phyloP scores from a whole-genome alignment of 495 filamentous ascomycete species.

The Penicillium canescens region DNA sequence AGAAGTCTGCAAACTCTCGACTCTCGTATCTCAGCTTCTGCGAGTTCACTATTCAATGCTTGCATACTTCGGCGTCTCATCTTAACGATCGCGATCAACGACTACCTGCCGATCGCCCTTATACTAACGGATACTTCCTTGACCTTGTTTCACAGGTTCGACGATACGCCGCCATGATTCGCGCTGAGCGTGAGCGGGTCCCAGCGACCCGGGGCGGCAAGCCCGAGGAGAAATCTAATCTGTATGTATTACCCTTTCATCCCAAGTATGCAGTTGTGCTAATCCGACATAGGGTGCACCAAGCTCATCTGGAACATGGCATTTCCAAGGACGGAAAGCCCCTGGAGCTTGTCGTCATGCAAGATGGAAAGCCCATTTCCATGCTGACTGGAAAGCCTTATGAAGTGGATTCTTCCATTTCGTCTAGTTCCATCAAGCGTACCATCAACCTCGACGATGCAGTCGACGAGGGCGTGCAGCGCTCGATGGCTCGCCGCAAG shows the following conservation, averaged over 20 bases:
- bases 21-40: conserved; percentile 79
- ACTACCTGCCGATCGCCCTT: conserved; percentile 78
- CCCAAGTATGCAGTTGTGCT: conserved; percentile 34
- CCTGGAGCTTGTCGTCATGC: conserved; percentile 74
- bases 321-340: conserved; percentile 74
- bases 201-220: conserved; percentile 18
- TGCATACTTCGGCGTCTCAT: conserved; percentile 78
- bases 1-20: conserved; percentile 71
- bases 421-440: conserved; percentile 55
- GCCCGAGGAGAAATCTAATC: conserved; percentile 1
- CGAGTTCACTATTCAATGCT: conserved; percentile 80
- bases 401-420: conserved; percentile 31
- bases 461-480: conserved; percentile 69
- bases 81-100: conserved; percentile 79
- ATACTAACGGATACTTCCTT: conserved; percentile 90
- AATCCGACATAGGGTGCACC: conserved; percentile 36
- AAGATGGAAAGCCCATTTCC: conserved; percentile 75
- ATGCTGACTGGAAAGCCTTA: conserved; percentile 62
- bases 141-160: conserved; percentile 87
- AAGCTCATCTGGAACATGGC: conserved; percentile 73
- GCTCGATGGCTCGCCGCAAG: conserved; percentile 88
- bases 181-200: conserved; percentile 47
- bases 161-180: conserved; percentile 65
- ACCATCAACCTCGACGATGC: conserved; percentile 55
- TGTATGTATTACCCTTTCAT: conserved; percentile 1